phyloP scores from a whole-genome alignment of 2,329 filamentous ascomycete species.

The Stachybotrys echinatus region DNA sequence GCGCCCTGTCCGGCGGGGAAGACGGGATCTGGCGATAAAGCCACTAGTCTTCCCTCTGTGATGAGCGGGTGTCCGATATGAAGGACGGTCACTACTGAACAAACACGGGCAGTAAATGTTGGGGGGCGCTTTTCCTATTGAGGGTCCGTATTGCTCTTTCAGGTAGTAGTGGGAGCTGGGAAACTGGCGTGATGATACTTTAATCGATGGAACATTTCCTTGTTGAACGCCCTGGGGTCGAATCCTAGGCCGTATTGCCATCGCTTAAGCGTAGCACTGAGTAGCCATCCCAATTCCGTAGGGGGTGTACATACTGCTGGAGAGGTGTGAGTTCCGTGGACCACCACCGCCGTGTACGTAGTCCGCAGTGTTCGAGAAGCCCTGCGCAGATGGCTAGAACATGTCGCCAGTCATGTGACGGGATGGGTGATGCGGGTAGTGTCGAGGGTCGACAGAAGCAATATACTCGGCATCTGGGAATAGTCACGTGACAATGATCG shows the following conservation, averaged over 20 bases:
- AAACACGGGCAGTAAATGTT: not conserved
- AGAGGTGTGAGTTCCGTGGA: not conserved
- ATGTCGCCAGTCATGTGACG: conserved; percentile 15
- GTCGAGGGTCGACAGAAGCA: conserved; percentile 5
- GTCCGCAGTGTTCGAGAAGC: not conserved
- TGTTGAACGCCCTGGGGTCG: conserved; percentile 13
- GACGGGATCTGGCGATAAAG: not conserved
- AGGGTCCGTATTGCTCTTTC: conserved; percentile 25
- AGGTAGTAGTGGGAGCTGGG: conserved; percentile 15
- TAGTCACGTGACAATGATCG: conserved; percentile 12
- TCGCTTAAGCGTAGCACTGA: not conserved
- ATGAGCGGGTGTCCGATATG: not conserved
- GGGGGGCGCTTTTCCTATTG: conserved; percentile 24
- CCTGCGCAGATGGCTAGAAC: no score
- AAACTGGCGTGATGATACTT: conserved; percentile 10
- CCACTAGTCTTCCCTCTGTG: not conserved
- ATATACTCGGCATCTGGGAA: not conserved
- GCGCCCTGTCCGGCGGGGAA: not conserved
- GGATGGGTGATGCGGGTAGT: conserved; percentile 9
- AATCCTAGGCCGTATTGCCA: not conserved
- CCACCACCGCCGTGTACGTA: not conserved
- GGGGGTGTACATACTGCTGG: not conserved
- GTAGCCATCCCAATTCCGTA: conserved; percentile 1
- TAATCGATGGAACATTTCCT: conserved; percentile 13
- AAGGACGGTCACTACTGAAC: not conserved